phyloP scores from a whole-genome alignment of 2,329 filamentous ascomycete species.

The Hypomyces perniciosus region DNA sequence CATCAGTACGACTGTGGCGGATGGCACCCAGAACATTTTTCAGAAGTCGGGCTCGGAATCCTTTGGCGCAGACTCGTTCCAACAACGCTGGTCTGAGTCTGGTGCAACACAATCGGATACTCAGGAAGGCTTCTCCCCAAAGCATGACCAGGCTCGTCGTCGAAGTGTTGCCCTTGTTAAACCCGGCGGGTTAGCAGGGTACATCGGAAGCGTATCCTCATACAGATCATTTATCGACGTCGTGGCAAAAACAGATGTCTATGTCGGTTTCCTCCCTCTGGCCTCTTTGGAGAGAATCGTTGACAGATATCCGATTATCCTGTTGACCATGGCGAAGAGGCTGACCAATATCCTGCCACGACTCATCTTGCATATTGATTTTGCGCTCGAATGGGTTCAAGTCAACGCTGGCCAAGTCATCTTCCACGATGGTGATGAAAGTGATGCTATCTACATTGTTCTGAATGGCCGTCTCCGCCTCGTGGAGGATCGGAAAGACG shows the following conservation, averaged over 20 bases:
- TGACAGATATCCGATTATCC: slow-evolving; percentile 83
- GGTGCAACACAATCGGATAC: not conserved
- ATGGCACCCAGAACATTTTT: slow-evolving; percentile 28
- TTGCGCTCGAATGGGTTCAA: slow-evolving; percentile 96
- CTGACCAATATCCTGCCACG: slow-evolving; percentile 83
- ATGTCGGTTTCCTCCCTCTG: slow-evolving; percentile 88
- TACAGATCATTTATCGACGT: slow-evolving; percentile 96
- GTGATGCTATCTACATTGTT: slow-evolving; percentile 96
- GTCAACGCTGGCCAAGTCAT: slow-evolving; percentile 93
- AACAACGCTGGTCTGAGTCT: slow-evolving; percentile 19
- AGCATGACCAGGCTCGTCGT: slow-evolving; percentile 40
- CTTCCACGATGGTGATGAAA: slow-evolving; percentile 89
- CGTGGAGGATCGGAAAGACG: slow-evolving; percentile 74
- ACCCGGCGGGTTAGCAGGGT: slow-evolving; percentile 88
- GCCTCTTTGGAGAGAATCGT: slow-evolving; percentile 84
- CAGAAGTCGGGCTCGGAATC: slow-evolving; percentile 22
- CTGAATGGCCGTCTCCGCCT: slow-evolving; percentile 85
- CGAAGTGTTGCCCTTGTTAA: slow-evolving; percentile 87
- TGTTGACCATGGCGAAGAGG: slow-evolving; percentile 93
- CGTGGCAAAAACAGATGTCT: slow-evolving; percentile 95
- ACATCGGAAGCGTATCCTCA: slow-evolving; percentile 88
- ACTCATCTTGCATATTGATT: slow-evolving; percentile 92
- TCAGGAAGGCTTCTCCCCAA: not conserved
- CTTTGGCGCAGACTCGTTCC: slow-evolving; percentile 15
- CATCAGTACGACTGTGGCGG: slow-evolving; percentile 64